Conservation (phyloP, 495 filamentous ascomycete species). For the Penicillium alfredii region DNA sequence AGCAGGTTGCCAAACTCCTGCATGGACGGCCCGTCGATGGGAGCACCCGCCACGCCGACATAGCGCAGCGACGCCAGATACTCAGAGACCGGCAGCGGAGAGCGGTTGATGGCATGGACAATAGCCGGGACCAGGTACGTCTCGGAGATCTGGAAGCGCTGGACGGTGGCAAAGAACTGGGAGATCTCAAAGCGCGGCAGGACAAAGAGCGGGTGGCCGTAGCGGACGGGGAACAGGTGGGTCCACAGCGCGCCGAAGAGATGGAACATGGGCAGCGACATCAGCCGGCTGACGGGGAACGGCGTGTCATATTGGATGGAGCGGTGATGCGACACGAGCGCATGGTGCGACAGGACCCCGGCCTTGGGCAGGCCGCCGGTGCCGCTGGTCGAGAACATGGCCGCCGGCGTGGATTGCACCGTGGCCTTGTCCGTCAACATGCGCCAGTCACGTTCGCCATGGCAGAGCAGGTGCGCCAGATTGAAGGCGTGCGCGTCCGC, state of each 20-base stretch:
- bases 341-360: constrained; percentile 47
- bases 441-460: constrained; percentile 50
- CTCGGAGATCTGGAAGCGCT: constrained; percentile 55
- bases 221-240: constrained; percentile 49
- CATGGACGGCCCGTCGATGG: constrained; percentile 40
- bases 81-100: constrained; percentile 34
- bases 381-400: constrained; percentile 51
- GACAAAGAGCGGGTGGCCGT: constrained; percentile 51
- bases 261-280: constrained; percentile 64
- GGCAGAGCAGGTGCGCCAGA: constrained; percentile 39
- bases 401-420: constrained; percentile 45
- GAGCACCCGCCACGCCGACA: constrained; percentile 45
- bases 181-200: constrained; percentile 55
- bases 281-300: constrained; percentile 42
- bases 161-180: constrained; percentile 48
- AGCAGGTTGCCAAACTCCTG: constrained; percentile 32
- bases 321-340: constrained; percentile 48
- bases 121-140: constrained; percentile 58
- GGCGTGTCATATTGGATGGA: constrained; percentile 43
- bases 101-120: constrained; percentile 46
- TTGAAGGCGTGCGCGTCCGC: constrained; percentile 20
- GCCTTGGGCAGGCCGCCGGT: constrained; percentile 57
- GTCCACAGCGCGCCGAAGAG: constrained; percentile 50
- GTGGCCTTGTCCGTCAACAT: constrained; percentile 41
- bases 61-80: constrained; percentile 45